Evolutionary conservation across 108 stramenopile genomes (phyloP).

Genomic region (Nitzschia sp.): DNA sequence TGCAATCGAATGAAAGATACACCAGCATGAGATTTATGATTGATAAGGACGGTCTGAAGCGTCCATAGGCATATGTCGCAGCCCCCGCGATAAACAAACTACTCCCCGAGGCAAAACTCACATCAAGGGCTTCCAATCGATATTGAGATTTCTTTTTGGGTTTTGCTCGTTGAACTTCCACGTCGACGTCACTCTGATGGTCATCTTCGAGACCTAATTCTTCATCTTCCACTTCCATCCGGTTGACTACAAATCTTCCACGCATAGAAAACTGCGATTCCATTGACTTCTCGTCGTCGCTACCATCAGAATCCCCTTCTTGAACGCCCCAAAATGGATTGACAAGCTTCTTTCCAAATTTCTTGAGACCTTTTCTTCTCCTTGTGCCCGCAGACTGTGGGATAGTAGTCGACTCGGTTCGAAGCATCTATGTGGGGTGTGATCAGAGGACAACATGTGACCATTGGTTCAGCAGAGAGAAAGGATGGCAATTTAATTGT

Average conservation of each 20-base stretch:
- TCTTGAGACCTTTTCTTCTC: not conserved
- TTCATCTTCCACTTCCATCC: not conserved
- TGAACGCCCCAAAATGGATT: not conserved
- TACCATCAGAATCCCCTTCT: not conserved
- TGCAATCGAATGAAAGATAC: not conserved
- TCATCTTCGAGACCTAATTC: not conserved
- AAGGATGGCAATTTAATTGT: no score
- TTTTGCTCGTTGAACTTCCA: not conserved
- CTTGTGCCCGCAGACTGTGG: not conserved
- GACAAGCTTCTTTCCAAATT: not conserved
- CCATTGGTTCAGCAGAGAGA: no score
- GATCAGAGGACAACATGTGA: no score
- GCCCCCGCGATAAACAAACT: no score
- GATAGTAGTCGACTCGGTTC: not conserved
- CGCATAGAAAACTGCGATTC: not conserved
- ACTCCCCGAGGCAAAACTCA: constrained; percentile 7
- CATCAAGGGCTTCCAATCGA: constrained; percentile 10
- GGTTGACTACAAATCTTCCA: constrained; percentile 1
- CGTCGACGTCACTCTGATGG: no score
- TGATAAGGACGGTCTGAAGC: no score
- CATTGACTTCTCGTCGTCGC: not conserved
- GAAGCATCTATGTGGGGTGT: not conserved
- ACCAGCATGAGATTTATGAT: not conserved
- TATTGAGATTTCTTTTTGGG: not conserved
- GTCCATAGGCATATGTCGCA: no score